phyloP scores from a whole-genome alignment of 1,284 basidiomycete species.

The Stereum hirsutum region DNA sequence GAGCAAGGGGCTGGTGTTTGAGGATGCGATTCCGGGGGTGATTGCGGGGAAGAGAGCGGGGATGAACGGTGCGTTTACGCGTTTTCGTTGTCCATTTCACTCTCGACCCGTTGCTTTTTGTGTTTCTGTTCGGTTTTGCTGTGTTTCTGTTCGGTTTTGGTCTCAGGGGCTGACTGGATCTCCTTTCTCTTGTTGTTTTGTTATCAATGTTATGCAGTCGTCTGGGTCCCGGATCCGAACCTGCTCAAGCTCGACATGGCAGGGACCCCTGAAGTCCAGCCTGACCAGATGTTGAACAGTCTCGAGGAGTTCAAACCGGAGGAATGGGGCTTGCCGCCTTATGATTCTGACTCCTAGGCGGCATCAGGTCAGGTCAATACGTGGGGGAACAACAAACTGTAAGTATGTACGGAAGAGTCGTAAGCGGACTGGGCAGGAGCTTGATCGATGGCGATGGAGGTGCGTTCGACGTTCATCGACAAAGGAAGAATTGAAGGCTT shows the following conservation, averaged over 20 bases:
- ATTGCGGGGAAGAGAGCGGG: constrained; percentile 71
- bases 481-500: too few relatives aligned
- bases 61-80: constrained; percentile 70
- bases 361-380: too few relatives aligned
- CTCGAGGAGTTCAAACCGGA: constrained; percentile 64
- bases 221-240: constrained; percentile 71
- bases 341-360: background rate
- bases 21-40: constrained; percentile 66
- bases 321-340: constrained; percentile 70
- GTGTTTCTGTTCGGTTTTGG: background rate
- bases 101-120: background rate
- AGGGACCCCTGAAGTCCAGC: constrained; percentile 23
- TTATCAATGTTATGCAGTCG: too few relatives aligned
- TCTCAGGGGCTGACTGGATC: too few relatives aligned
- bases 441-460: too few relatives aligned
- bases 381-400: too few relatives aligned
- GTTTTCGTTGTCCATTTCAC: too few relatives aligned
- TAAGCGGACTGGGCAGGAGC: too few relatives aligned
- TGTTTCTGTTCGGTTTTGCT: background rate
- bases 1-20: constrained; percentile 60
- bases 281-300: constrained; percentile 47
- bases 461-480: too few relatives aligned
- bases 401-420: too few relatives aligned
- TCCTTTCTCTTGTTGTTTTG: too few relatives aligned
- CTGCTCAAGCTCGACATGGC: constrained; percentile 40